Evolutionary conservation across 2,329 filamentous ascomycete genomes (phyloP).

Genomic region (Phaeosphaeria sp.): DNA sequence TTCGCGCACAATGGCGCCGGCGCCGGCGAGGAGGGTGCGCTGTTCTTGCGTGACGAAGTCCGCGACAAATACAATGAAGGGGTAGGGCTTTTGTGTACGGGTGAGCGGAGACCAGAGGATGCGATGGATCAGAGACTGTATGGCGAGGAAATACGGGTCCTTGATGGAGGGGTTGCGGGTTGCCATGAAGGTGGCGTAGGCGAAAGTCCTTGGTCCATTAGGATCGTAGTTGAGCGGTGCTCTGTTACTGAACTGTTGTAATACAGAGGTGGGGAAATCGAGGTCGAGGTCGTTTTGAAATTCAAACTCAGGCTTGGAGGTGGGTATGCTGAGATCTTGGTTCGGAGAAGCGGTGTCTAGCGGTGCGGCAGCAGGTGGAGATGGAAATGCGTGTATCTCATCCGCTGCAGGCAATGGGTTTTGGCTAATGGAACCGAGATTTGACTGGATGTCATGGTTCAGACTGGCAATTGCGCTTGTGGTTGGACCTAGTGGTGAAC

Average conservation of each 20-base stretch:
- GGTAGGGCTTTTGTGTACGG: conserved; percentile 25
- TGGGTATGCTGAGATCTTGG: not conserved
- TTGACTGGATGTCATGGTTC: not conserved
- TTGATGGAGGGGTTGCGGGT: conserved; percentile 38
- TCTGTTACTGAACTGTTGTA: conserved; percentile 20
- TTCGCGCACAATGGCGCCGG: conserved; percentile 43
- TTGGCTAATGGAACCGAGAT: not conserved
- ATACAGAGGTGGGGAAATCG: conserved; percentile 20
- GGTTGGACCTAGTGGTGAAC: not conserved
- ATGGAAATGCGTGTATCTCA: not conserved
- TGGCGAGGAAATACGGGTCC: conserved; percentile 45
- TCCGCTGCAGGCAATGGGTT: not conserved
- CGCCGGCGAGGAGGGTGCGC: conserved; percentile 35
- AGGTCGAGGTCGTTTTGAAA: conserved; percentile 40
- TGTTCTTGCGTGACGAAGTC: conserved; percentile 39
- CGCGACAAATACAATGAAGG: conserved; percentile 45
- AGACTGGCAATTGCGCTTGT: not conserved
- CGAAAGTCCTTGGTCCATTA: conserved; percentile 20
- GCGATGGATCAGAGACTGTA: conserved; percentile 41
- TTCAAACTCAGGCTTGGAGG: conserved; percentile 25
- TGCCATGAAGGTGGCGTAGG: conserved; percentile 44
- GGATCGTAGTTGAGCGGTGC: conserved; percentile 35
- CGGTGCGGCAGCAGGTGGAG: not conserved
- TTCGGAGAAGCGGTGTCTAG: not conserved
- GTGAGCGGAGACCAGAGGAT: conserved; percentile 40